These are phyloP conservation scores for Yarrowia yakushimensis DNA, from an alignment of 805 yeast species.

Conservation along the genomic window DNA sequence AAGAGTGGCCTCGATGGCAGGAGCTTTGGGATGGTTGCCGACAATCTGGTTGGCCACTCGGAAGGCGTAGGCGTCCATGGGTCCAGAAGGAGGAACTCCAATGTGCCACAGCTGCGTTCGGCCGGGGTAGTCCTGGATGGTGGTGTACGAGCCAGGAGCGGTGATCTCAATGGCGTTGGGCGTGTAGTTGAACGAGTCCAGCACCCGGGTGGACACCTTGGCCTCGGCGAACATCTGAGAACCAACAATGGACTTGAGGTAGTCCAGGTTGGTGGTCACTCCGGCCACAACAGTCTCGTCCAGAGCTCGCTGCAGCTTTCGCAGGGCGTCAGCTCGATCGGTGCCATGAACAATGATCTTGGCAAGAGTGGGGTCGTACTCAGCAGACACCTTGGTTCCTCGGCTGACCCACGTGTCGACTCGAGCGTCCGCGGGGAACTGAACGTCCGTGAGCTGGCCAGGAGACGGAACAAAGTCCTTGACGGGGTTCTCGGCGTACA, in stretches of 20 bases:
- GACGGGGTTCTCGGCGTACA: slow-evolving; percentile 95
- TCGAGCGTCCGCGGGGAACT: slow-evolving; percentile 88
- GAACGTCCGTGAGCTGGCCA: slow-evolving; percentile 82
- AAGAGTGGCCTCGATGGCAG: slow-evolving; percentile 86
- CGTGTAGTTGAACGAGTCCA: slow-evolving; percentile 73
- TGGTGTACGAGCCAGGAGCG: slow-evolving; percentile 91
- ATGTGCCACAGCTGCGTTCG: slow-evolving; percentile 80
- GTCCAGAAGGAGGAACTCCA: slow-evolving; percentile 98
- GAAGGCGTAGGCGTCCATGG: slow-evolving; percentile 93
- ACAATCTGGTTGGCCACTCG: slow-evolving; percentile 86
- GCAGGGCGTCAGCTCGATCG: slow-evolving; percentile 80
- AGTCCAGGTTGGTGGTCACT: slow-evolving; percentile 84
- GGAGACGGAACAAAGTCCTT: slow-evolving; percentile 95
- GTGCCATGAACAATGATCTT: slow-evolving; percentile 93
- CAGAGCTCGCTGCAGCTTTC: slow-evolving; percentile 72
- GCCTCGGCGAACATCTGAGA: slow-evolving; percentile 82
- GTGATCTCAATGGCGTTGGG: slow-evolving; percentile 83
- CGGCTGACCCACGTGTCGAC: slow-evolving; percentile 91
- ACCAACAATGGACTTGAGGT: slow-evolving; percentile 77
- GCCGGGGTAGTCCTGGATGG: slow-evolving; percentile 94
- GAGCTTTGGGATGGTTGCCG: slow-evolving; percentile 77
- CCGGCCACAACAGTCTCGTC: slow-evolving; percentile 86
- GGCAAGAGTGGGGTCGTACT: slow-evolving; percentile 94
- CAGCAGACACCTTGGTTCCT: slow-evolving; percentile 85
- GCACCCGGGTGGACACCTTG: slow-evolving; percentile 78